These are phyloP conservation scores for Panicum miliaceum DNA, from an alignment of 176 grass and related monocot species.

Conservation along the genomic window DNA sequence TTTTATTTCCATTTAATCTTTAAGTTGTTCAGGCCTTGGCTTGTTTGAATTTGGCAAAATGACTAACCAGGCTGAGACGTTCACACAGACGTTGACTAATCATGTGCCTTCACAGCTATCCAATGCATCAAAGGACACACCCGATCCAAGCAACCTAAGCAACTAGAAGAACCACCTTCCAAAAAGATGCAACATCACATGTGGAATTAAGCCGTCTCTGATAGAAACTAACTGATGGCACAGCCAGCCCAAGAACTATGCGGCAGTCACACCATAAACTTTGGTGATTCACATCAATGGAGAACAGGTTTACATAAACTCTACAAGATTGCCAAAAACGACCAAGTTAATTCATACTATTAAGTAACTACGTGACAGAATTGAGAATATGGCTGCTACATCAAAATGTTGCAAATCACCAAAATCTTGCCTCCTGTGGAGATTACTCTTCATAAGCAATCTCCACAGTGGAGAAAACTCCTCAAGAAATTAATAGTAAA, in stretches of 20 bases:
- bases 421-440: not conserved
- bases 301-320: constrained; percentile 9
- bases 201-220: not conserved
- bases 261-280: not conserved
- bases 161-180: not conserved
- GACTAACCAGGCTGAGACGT: constrained; percentile 29
- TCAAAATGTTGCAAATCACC: not conserved
- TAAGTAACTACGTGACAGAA: not conserved
- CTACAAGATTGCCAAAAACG: not conserved
- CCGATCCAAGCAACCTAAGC: not conserved
- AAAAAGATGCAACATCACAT: not conserved
- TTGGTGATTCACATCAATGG: not conserved
- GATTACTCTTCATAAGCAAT: not conserved
- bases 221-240: constrained; percentile 13
- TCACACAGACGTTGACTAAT: not conserved
- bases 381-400: not conserved
- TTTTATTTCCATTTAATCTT: not conserved
- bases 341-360: not conserved
- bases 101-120: not conserved
- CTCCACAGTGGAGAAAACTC: not conserved
- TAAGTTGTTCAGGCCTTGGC: not conserved
- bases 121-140: not conserved
- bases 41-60: not conserved
- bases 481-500: not conserved
- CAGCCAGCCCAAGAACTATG: not conserved